A percentile compares a stretch with the other conserved stretches of the same genome.
Conservation (phyloP, 306 rosid genomes). For the Dalbergia cultrata region DNA sequence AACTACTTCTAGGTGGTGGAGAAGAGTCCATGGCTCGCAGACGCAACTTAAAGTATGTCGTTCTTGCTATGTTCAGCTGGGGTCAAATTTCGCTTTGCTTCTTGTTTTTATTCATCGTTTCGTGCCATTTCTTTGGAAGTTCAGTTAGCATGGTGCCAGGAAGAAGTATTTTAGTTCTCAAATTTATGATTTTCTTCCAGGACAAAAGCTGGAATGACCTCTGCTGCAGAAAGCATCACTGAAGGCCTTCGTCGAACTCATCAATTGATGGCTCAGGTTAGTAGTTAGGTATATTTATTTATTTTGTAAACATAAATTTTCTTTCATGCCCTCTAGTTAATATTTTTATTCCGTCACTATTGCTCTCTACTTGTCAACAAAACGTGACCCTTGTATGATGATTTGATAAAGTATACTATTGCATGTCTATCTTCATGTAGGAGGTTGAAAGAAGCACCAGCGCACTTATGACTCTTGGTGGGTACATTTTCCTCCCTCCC, state of each 20-base stretch:
- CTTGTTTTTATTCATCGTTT: constrained; percentile 6
- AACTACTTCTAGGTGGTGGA: constrained; percentile 90
- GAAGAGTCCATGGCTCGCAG: constrained; percentile 88
- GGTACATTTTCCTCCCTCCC: constrained; percentile 35
- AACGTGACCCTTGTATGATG: neutral
- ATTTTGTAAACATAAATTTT: constrained; percentile 6
- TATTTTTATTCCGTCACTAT: neutral
- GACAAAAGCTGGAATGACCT: constrained; percentile 93
- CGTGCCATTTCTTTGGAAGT: constrained; percentile 7
- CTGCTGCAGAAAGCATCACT: constrained; percentile 95
- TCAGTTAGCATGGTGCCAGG: constrained; percentile 28
- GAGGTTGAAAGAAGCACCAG: constrained; percentile 88
- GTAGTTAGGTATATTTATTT: constrained; percentile 12
- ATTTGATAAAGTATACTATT: constrained; percentile 22
- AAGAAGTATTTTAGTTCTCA: constrained; percentile 34
- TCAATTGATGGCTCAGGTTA: constrained; percentile 93
- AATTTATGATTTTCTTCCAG: constrained; percentile 53
- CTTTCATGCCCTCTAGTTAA: neutral
- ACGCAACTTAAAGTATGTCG: constrained; percentile 85
- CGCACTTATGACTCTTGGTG: constrained; percentile 81
- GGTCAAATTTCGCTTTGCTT: neutral
- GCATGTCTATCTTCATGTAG: constrained; percentile 54
- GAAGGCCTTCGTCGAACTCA: constrained; percentile 93
- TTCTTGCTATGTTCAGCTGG: constrained; percentile 24
- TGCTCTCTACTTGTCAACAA: constrained; percentile 11